Percentiles rank a stretch among this genome's conserved stretches.
Conservation (phyloP, 352 stramenopile genomes). For the Phytophthora boehmeriae region DNA sequence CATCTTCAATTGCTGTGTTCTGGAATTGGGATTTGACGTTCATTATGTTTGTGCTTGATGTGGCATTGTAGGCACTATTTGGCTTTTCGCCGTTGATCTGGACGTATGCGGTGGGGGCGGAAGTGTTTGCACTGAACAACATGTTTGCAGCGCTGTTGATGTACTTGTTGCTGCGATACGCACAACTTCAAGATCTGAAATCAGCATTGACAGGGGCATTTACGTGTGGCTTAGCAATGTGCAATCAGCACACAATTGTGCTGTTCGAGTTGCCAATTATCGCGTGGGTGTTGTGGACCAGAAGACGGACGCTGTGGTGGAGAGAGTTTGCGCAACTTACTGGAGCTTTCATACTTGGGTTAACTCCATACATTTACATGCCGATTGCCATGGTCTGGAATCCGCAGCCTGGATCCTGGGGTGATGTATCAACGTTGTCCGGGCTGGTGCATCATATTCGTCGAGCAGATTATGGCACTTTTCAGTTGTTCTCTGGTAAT, state of each 20-base stretch:
- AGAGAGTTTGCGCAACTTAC: slow-evolving; percentile 50
- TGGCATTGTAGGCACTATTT: slow-evolving; percentile 65
- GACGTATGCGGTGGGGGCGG: slow-evolving; percentile 93
- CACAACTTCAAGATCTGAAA: slow-evolving; percentile 18
- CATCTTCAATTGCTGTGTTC: not conserved
- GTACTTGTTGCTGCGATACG: slow-evolving; percentile 66
- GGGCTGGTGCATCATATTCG: slow-evolving; percentile 93
- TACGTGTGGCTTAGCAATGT: slow-evolving; percentile 91
- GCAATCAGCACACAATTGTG: slow-evolving; percentile 97
- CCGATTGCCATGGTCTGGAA: slow-evolving; percentile 67
- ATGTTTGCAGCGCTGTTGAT: slow-evolving; percentile 87
- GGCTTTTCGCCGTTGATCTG: slow-evolving; percentile 94
- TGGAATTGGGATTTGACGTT: not conserved
- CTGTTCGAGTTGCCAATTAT: slow-evolving; percentile 92
- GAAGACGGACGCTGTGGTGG: slow-evolving; percentile 33
- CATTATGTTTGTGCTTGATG: slow-evolving; percentile 2
- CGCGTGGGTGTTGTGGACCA: slow-evolving; percentile 70
- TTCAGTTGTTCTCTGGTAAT: slow-evolving; percentile 90
- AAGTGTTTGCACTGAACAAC: slow-evolving; percentile 98
- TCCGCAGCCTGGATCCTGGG: slow-evolving; percentile 92
- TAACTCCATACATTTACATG: slow-evolving; percentile 90
- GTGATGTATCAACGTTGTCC: slow-evolving; percentile 80
- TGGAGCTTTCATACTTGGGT: slow-evolving; percentile 71
- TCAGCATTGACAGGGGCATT: slow-evolving; percentile 76
- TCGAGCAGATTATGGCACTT: slow-evolving; percentile 94